phyloP scores from a whole-genome alignment of 2,329 filamentous ascomycete genomes.

The Penicillium palitans region DNA sequence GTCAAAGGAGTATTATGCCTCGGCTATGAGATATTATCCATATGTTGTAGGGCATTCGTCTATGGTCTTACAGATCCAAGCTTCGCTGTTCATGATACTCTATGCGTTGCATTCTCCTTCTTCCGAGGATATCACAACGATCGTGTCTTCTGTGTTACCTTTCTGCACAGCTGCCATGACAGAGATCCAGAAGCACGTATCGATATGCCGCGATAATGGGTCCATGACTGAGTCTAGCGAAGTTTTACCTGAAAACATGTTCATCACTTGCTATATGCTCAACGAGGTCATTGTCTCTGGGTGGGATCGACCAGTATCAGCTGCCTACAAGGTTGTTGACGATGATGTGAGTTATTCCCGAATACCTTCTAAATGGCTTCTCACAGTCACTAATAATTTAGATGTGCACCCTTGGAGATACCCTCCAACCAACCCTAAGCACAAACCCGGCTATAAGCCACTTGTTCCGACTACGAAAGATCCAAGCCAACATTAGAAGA shows the following conservation, averaged over 20 bases:
- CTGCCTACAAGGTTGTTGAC: constrained; percentile 26
- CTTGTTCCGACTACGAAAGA: constrained; percentile 29
- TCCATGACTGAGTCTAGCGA: constrained; percentile 13
- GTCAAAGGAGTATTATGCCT: constrained; percentile 26
- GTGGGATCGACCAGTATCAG: constrained; percentile 31
- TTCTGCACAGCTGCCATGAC: constrained; percentile 31
- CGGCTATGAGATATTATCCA: constrained; percentile 30
- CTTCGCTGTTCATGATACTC: constrained; percentile 30
- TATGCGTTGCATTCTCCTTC: constrained; percentile 32
- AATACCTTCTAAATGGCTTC: neutral
- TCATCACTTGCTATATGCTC: constrained; percentile 33
- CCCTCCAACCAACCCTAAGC: constrained; percentile 20
- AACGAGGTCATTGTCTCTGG: constrained; percentile 32
- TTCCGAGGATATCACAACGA: constrained; percentile 27
- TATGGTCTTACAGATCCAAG: constrained; percentile 31
- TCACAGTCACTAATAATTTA: constrained; percentile 10
- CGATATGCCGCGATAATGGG: constrained; percentile 12
- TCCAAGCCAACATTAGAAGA: constrained; percentile 30
- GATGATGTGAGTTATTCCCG: constrained; percentile 24
- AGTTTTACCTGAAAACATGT: constrained; percentile 26
- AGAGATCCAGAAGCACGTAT: constrained; percentile 25
- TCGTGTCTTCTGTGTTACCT: constrained; percentile 29
- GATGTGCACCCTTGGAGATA: constrained; percentile 27
- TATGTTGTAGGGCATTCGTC: constrained; percentile 28
- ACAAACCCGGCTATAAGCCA: constrained; percentile 27